Evolutionary conservation across 305 asterid species (phyloP).

Genomic region (Solanum hybrid): DNA sequence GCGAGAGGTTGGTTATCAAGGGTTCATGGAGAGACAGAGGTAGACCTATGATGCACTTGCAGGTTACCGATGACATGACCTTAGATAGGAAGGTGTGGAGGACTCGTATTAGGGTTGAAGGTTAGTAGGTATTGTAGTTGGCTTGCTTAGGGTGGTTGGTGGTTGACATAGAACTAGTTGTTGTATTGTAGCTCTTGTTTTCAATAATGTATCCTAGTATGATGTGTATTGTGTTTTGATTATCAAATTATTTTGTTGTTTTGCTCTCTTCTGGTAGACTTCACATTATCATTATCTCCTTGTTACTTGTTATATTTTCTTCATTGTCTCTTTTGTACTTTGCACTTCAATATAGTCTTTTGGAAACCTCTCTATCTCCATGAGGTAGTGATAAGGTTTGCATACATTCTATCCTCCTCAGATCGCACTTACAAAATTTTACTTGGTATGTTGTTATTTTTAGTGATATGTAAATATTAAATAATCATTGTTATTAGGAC

Average conservation of each 20-base stretch:
- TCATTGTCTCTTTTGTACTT: background rate
- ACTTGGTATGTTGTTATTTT: no score
- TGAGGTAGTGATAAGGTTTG: background rate
- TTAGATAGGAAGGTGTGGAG: background rate
- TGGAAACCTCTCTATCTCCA: background rate
- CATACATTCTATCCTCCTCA: background rate
- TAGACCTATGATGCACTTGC: background rate
- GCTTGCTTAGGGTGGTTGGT: background rate
- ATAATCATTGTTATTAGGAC: background rate
- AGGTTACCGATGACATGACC: background rate
- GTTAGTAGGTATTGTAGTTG: background rate
- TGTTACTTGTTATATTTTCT: no score
- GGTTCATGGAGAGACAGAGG: background rate
- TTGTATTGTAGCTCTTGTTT: background rate
- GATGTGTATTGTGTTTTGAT: background rate
- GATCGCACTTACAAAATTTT: background rate
- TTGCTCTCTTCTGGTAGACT: background rate
- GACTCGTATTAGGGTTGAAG: background rate
- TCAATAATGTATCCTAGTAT: background rate
- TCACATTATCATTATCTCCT: background rate
- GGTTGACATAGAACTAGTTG: background rate
- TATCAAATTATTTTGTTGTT: background rate
- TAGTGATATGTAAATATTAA: background rate
- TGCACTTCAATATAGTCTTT: background rate
- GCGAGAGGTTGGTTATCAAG: background rate